Percentiles rank a stretch among this genome's conserved stretches.
phyloP scores from a whole-genome alignment of 495 filamentous ascomycete genomes.

The Aspergillus conjunctus region DNA sequence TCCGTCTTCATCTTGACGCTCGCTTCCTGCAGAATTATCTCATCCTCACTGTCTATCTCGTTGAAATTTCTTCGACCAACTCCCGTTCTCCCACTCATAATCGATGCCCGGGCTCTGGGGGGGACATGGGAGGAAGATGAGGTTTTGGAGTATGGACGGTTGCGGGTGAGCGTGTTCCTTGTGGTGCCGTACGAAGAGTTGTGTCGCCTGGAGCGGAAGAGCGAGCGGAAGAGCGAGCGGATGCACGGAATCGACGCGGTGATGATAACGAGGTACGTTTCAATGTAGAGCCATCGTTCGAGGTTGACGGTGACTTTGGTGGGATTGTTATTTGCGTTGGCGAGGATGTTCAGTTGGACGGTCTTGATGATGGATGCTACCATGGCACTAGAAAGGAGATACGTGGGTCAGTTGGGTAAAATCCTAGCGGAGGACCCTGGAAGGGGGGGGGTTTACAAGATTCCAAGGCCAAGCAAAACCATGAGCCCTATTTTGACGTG shows the following conservation, averaged over 20 bases:
- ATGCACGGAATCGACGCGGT: background rate
- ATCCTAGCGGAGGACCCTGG: background rate
- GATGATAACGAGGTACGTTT: conserved; percentile 1
- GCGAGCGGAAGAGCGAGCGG: background rate
- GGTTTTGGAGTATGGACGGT: too few species aligned
- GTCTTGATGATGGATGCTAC: conserved; percentile 2
- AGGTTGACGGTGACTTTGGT: conserved; percentile 2
- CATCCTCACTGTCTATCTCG: too few species aligned
- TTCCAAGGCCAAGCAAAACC: background rate
- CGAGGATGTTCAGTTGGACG: background rate
- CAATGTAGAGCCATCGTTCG: conserved; percentile 6
- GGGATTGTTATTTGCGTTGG: conserved; percentile 1
- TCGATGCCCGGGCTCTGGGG: too few species aligned
- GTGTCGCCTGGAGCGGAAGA: background rate
- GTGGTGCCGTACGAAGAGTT: too few species aligned
- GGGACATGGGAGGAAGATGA: too few species aligned
- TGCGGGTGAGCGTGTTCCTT: too few species aligned
- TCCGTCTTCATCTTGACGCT: too few species aligned
- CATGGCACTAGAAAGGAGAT: background rate
- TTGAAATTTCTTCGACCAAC: too few species aligned
- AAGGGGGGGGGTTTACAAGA: background rate
- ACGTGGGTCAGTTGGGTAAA: too few species aligned
- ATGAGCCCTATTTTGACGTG: conserved; percentile 3
- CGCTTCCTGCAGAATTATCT: too few species aligned
- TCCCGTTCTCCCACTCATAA: too few species aligned